A percentile compares a stretch with the other conserved stretches of the same genome.
Conservation (phyloP, 225 moss, liverwort and hornwort genomes). For the Polytrichum formosum region DNA sequence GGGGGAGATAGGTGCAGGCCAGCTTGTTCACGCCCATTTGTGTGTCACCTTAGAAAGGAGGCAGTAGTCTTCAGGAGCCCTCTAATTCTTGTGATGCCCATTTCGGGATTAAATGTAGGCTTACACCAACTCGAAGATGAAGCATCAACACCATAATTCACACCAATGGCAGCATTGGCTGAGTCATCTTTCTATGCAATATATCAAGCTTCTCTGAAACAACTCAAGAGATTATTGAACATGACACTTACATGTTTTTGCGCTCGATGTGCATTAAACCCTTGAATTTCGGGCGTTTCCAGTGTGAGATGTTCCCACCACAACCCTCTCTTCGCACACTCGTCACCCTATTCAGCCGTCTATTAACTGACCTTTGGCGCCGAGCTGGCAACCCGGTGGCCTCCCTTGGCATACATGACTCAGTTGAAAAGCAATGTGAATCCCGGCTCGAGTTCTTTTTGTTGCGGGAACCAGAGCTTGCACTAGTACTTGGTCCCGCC, state of each 20-base stretch:
- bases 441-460: constrained; percentile 2
- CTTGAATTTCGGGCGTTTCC: constrained; percentile 43
- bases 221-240: neutral
- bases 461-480: constrained; percentile 15
- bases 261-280: constrained; percentile 33
- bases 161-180: no score
- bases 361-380: constrained; percentile 27
- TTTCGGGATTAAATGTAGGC: no score
- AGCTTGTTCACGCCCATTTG: no score
- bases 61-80: no score
- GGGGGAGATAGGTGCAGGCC: no score
- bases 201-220: neutral
- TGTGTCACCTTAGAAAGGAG: no score
- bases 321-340: constrained; percentile 25
- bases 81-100: no score
- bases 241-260: constrained; percentile 41
- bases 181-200: neutral
- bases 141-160: no score
- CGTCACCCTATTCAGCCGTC: constrained; percentile 30
- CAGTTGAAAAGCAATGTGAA: constrained; percentile 36
- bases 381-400: constrained; percentile 19
- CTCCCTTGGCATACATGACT: constrained; percentile 10
- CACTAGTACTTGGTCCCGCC: neutral
- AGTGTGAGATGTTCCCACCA: constrained; percentile 33
- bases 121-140: no score